Evolutionary conservation across 2,329 filamentous ascomycete genomes (phyloP).

Genomic region (Colletotrichum abscissum): DNA sequence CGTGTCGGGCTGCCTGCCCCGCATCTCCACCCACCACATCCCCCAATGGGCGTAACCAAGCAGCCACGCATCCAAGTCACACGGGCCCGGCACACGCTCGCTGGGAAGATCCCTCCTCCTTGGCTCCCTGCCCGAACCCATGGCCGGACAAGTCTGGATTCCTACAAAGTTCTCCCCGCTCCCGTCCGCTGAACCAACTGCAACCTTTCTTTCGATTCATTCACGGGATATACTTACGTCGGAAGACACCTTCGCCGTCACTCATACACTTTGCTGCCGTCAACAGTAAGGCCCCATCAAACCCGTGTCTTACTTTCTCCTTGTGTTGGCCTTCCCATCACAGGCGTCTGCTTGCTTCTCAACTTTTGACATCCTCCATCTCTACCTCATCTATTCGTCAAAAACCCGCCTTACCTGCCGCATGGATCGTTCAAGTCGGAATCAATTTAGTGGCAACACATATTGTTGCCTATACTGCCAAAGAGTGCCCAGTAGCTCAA

Average conservation of each 20-base stretch:
- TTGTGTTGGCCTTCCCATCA: background rate
- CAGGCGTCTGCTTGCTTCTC: background rate
- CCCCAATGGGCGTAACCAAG: no score
- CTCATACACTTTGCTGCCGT: background rate
- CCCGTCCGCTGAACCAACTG: background rate
- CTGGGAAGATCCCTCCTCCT: no score
- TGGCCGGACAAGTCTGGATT: background rate
- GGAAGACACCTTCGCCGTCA: background rate
- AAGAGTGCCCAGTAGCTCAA: background rate
- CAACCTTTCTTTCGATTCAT: background rate
- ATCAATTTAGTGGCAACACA: background rate
- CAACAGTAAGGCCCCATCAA: background rate
- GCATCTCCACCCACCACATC: no score
- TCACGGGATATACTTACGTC: background rate
- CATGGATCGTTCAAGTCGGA: background rate
- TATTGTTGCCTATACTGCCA: background rate
- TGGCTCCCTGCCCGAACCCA: background rate
- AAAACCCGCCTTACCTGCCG: background rate
- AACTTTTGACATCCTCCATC: background rate
- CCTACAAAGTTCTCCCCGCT: background rate
- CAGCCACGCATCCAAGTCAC: no score
- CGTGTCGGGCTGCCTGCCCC: no score
- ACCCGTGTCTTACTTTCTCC: background rate
- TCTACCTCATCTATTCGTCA: no score
- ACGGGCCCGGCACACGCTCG: no score